A percentile compares a stretch with the other conserved stretches of the same genome.
Conservation (phyloP, 2,329 filamentous ascomycete genomes). For the Trichoderma harzianum region DNA sequence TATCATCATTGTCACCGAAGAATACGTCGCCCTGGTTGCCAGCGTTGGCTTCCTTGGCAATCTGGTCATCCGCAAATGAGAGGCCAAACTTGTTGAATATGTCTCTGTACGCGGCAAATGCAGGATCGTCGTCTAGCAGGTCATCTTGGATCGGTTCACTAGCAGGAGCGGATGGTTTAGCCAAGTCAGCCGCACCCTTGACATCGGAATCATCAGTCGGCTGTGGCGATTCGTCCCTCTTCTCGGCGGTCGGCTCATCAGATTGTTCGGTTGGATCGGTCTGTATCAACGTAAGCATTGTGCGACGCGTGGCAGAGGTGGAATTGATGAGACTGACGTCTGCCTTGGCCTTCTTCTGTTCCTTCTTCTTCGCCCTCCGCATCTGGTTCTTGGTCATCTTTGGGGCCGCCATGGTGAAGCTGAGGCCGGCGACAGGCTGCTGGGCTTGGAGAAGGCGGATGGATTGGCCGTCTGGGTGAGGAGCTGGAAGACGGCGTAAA, state of each 20-base stretch:
- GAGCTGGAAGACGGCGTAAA: slow-evolving; percentile 38
- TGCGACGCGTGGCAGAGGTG: neutral
- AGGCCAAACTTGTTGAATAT: slow-evolving; percentile 78
- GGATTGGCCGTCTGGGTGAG: slow-evolving; percentile 35
- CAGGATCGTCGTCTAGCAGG: slow-evolving; percentile 63
- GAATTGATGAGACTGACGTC: slow-evolving; percentile 40
- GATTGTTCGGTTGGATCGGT: neutral
- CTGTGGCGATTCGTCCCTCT: neutral
- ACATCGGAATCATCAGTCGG: neutral
- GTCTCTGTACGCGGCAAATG: slow-evolving; percentile 78
- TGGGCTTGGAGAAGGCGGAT: slow-evolving; percentile 27
- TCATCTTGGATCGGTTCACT: slow-evolving; percentile 60
- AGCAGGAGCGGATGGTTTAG: slow-evolving; percentile 35
- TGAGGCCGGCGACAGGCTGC: slow-evolving; percentile 26
- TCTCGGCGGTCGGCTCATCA: neutral
- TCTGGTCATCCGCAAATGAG: slow-evolving; percentile 58
- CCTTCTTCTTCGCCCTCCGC: slow-evolving; percentile 91
- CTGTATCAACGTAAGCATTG: neutral
- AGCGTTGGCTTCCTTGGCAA: slow-evolving; percentile 61
- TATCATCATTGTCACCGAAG: slow-evolving; percentile 79
- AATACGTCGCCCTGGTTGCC: slow-evolving; percentile 82
- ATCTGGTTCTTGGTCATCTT: slow-evolving; percentile 95
- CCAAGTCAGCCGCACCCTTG: slow-evolving; percentile 31
- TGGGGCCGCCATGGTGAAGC: slow-evolving; percentile 53
- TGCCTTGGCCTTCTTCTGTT: slow-evolving; percentile 68